phyloP scores from a whole-genome alignment of 768 basidiomycete species.

The Kondoa malvinella region DNA sequence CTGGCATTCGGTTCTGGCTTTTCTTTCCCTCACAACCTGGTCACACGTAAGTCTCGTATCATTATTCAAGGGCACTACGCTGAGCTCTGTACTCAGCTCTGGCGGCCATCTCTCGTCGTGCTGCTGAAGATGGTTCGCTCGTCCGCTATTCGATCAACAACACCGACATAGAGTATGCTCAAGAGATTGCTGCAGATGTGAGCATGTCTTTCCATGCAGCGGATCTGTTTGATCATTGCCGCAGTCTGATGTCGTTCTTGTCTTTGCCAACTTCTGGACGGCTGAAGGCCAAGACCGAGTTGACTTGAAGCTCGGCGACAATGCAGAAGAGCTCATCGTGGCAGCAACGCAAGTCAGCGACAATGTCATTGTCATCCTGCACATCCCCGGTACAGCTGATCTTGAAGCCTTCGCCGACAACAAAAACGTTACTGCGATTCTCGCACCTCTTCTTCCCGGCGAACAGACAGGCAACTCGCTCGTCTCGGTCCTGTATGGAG shows the following conservation, averaged over 20 bases:
- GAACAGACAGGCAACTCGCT: conserved; percentile 27
- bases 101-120: conserved; percentile 12
- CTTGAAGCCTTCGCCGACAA: conserved; percentile 20
- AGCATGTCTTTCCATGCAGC: background rate
- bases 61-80: no score
- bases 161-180: conserved; percentile 9
- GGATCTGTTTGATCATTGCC: background rate
- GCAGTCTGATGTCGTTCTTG: conserved; percentile 10
- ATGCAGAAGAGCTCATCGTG: conserved; percentile 9
- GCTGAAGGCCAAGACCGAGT: conserved; percentile 15
- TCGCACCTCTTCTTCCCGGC: conserved; percentile 14
- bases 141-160: conserved; percentile 13
- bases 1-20: conserved; percentile 15
- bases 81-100: no score
- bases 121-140: conserved; percentile 1
- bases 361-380: conserved; percentile 17
- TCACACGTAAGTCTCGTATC: no score
- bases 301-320: conserved; percentile 8
- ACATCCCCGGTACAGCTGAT: conserved; percentile 15
- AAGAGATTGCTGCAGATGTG: conserved; percentile 2
- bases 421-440: conserved; percentile 28
- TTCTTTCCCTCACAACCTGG: conserved; percentile 15
- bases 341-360: conserved; percentile 9
- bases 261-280: conserved; percentile 13
- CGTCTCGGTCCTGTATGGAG: conserved; percentile 41